phyloP scores from a whole-genome alignment of 768 basidiomycete genomes.

The Cytidiella melzeri region DNA sequence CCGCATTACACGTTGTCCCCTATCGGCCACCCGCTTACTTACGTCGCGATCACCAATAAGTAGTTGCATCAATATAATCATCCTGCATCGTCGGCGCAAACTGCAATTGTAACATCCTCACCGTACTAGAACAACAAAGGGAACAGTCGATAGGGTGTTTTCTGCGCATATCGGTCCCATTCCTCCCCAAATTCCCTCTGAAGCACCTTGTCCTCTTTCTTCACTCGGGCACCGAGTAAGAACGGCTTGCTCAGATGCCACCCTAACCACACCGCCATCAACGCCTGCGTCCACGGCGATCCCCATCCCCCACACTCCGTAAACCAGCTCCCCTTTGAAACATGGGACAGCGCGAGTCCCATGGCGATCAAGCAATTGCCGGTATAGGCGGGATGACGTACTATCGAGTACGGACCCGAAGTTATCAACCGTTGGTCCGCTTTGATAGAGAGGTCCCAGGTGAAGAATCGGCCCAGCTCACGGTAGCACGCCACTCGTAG shows the following conservation, averaged over 20 bases:
- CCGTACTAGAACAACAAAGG: neutral
- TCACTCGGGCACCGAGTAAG: neutral
- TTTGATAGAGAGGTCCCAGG: slow-evolving; percentile 22
- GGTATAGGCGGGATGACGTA: slow-evolving; percentile 25
- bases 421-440: slow-evolving; percentile 23
- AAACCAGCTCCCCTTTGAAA: neutral
- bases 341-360: neutral
- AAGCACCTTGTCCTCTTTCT: neutral
- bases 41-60: too few species aligned
- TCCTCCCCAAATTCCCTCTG: neutral
- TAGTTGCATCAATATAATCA: too few species aligned
- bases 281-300: neutral
- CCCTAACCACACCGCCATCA: slow-evolving; percentile 1
- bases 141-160: slow-evolving; percentile 1
- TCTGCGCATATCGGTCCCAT: slow-evolving; percentile 1
- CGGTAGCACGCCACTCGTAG: slow-evolving; percentile 17
- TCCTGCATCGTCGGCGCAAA: too few species aligned
- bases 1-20: too few species aligned
- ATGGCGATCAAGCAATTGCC: slow-evolving; percentile 1
- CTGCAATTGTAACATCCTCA: too few species aligned
- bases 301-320: slow-evolving; percentile 3
- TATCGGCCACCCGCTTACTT: too few species aligned
- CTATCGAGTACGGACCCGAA: slow-evolving; percentile 23
- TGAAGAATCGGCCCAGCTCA: slow-evolving; percentile 23
- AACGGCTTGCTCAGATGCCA: neutral